Percentiles rank a stretch among this genome's conserved stretches.
Conservation (phyloP, 176 grass and related monocot species). For the barley (Hordeum vulgare) region DNA sequence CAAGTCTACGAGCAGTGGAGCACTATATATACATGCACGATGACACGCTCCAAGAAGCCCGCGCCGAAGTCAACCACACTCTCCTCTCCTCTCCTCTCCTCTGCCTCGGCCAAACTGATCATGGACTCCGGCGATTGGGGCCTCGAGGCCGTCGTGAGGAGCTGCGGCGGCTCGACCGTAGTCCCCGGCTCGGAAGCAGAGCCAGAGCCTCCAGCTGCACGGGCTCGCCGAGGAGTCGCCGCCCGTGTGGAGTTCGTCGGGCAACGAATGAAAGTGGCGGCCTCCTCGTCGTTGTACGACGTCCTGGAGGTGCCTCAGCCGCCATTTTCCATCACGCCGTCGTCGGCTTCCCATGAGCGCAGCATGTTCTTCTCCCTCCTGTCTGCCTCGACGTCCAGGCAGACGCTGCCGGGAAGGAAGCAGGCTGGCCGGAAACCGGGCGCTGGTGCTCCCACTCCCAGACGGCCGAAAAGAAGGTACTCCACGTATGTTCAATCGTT, state of each 20-base stretch:
- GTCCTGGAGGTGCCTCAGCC: neutral
- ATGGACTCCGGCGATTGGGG: slow-evolving; percentile 79
- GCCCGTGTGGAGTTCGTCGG: neutral
- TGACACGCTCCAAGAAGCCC: no score
- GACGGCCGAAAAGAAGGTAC: slow-evolving; percentile 32
- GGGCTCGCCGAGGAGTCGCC: neutral
- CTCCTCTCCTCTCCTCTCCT: no score
- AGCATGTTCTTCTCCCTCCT: slow-evolving; percentile 19
- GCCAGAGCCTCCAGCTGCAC: neutral
- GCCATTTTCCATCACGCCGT: slow-evolving; percentile 29
- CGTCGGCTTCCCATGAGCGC: neutral
- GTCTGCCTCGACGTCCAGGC: slow-evolving; percentile 22
- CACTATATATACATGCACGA: no score
- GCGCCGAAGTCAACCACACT: no score
- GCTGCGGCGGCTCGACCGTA: slow-evolving; percentile 31
- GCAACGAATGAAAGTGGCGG: neutral
- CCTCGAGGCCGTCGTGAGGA: slow-evolving; percentile 69
- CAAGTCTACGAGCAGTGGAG: no score
- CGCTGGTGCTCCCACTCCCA: neutral
- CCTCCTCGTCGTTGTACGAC: neutral
- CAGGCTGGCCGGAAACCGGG: slow-evolving; percentile 26
- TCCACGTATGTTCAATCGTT: no score
- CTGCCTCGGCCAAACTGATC: neutral
- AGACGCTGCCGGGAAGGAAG: neutral
- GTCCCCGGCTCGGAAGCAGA: neutral